These are phyloP conservation scores for Anthracocystis walkeri DNA, from an alignment of 1,284 basidiomycete species.

Conservation along the genomic window DNA sequence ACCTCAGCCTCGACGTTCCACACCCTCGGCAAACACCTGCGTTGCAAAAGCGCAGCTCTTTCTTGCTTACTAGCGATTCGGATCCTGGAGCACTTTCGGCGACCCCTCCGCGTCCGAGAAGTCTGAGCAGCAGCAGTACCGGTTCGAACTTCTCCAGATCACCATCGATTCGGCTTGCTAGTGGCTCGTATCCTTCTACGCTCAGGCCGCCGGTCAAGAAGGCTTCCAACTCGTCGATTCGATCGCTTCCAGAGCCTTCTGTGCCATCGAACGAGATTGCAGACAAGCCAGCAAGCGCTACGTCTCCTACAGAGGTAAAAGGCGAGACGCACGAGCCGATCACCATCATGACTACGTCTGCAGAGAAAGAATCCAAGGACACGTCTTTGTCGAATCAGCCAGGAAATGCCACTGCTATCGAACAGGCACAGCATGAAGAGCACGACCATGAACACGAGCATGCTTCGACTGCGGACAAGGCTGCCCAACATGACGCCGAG, in stretches of 20 bases:
- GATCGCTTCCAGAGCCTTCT: slow-evolving; percentile 35
- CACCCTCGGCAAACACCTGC: slow-evolving; percentile 2
- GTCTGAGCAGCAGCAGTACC: slow-evolving; percentile 33
- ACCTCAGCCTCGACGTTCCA: slow-evolving; percentile 5
- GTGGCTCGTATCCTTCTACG: slow-evolving; percentile 46
- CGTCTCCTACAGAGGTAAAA: background rate
- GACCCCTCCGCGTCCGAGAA: slow-evolving; percentile 35
- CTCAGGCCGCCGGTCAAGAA: slow-evolving; percentile 34
- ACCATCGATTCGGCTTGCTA: slow-evolving; percentile 44
- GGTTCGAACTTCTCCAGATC: slow-evolving; percentile 28
- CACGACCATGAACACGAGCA: background rate
- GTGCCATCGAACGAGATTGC: background rate
- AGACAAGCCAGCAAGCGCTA: slow-evolving; percentile 1
- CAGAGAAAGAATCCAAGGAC: background rate
- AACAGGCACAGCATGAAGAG: background rate
- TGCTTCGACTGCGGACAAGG: background rate
- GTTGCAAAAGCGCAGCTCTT: slow-evolving; percentile 21
- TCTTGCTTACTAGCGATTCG: slow-evolving; percentile 21
- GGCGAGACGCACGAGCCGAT: background rate
- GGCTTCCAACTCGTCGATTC: slow-evolving; percentile 34
- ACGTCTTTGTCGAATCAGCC: background rate
- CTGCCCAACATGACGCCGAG: slow-evolving; percentile 5
- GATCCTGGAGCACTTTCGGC: slow-evolving; percentile 14
- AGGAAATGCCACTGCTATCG: background rate
- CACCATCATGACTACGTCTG: slow-evolving; percentile 13